Evolutionary conservation across 306 rosid species (phyloP).

Genomic region (Trifolium fragiferum): DNA sequence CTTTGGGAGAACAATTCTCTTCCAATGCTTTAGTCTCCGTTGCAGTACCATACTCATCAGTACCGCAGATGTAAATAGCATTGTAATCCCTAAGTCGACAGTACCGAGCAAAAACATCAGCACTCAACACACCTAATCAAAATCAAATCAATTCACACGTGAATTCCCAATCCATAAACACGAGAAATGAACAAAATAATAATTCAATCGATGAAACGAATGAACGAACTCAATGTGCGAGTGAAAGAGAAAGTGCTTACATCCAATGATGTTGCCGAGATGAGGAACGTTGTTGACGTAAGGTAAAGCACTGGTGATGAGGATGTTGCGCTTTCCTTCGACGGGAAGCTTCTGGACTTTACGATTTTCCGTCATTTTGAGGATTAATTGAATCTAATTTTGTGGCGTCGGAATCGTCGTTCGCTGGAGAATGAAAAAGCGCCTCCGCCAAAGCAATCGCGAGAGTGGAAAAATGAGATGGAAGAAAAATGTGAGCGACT

Average conservation of each 20-base stretch:
- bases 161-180: neutral
- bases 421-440: slow-evolving; percentile 20
- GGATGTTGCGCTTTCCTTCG: slow-evolving; percentile 81
- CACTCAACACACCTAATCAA: slow-evolving; percentile 79
- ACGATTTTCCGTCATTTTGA: slow-evolving; percentile 34
- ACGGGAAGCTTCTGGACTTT: slow-evolving; percentile 67
- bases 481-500: neutral
- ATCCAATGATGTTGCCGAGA: slow-evolving; percentile 92
- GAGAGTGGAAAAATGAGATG: neutral
- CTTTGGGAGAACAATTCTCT: slow-evolving; percentile 85
- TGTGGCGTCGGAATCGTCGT: neutral
- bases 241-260: slow-evolving; percentile 39
- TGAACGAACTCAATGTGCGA: neutral
- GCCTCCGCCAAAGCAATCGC: slow-evolving; percentile 26
- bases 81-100: slow-evolving; percentile 88
- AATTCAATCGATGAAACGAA: neutral
- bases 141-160: neutral
- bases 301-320: slow-evolving; percentile 95
- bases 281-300: slow-evolving; percentile 98
- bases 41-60: slow-evolving; percentile 94
- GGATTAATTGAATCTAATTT: neutral
- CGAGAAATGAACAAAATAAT: neutral
- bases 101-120: slow-evolving; percentile 90
- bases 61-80: slow-evolving; percentile 84
- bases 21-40: slow-evolving; percentile 97